Conservation (phyloP, 441 rosid genomes). For the Biscutella laevigata region DNA sequence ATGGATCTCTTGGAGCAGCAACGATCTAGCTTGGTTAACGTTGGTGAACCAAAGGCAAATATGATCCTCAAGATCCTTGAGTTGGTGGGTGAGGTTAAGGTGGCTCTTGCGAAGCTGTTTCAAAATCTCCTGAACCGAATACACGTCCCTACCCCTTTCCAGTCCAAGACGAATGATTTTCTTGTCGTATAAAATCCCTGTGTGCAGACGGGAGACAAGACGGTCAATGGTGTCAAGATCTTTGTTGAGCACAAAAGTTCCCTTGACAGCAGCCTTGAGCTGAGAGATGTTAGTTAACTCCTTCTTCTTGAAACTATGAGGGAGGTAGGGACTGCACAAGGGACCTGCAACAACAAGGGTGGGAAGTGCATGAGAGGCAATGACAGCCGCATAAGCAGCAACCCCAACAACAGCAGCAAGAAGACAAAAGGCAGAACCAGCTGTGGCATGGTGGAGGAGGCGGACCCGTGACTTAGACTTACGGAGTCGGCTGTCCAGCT, state of each 20-base stretch:
- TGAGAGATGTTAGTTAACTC: conserved; percentile 45
- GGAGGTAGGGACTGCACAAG: conserved; percentile 33
- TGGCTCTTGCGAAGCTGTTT: conserved; percentile 44
- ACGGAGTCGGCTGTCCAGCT: conserved; percentile 37
- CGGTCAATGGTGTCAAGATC: conserved; percentile 57
- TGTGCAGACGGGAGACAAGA: conserved; percentile 42
- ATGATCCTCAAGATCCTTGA: conserved; percentile 57
- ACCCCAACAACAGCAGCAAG: conserved; percentile 40
- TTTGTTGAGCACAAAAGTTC: conserved; percentile 45
- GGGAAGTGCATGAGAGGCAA: conserved; percentile 43
- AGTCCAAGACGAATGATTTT: conserved; percentile 43
- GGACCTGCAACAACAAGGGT: conserved; percentile 49
- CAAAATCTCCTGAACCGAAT: conserved; percentile 39
- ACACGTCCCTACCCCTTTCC: conserved; percentile 44
- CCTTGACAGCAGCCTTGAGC: conserved; percentile 61
- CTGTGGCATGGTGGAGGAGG: conserved; percentile 37
- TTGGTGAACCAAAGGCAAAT: conserved; percentile 49
- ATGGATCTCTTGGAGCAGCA: conserved; percentile 49
- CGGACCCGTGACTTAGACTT: conserved; percentile 52
- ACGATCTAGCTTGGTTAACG: conserved; percentile 49
- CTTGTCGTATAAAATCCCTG: conserved; percentile 47
- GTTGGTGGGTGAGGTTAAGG: conserved; percentile 33
- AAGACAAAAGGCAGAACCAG: conserved; percentile 45
- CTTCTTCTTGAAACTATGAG: conserved; percentile 37
- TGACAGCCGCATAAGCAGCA: conserved; percentile 32